Evolutionary conservation across 495 filamentous ascomycete species (phyloP).

Genomic region (Xylaria cubensis): DNA sequence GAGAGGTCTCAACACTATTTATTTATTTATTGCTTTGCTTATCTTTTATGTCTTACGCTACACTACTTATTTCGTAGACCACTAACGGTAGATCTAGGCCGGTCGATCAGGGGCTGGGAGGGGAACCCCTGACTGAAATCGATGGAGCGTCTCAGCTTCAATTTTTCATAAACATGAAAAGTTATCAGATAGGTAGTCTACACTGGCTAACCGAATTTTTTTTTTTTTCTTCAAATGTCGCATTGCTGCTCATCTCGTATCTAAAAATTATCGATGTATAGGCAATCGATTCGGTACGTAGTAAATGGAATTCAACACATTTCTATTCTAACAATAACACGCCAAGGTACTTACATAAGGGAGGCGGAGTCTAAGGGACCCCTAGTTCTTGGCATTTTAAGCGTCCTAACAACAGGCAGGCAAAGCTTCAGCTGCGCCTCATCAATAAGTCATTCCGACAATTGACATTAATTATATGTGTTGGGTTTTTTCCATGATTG

Average conservation of each 20-base stretch:
- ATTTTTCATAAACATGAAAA: too few species aligned
- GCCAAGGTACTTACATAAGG: too few species aligned
- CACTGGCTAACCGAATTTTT: background rate
- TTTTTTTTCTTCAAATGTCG: background rate
- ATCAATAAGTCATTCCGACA: background rate
- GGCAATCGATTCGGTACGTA: background rate
- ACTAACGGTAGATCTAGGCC: constrained; percentile 7
- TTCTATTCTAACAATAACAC: too few species aligned
- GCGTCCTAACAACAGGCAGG: background rate
- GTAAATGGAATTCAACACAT: background rate
- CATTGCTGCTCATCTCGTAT: background rate
- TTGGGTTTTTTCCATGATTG: too few species aligned
- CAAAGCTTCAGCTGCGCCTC: constrained; percentile 21
- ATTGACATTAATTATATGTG: too few species aligned
- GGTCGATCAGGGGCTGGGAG: constrained; percentile 10
- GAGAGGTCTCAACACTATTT: constrained; percentile 12
- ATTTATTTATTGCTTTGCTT: background rate
- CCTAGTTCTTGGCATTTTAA: constrained; percentile 3
- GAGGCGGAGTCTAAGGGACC: background rate
- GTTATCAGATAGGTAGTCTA: background rate
- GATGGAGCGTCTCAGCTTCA: constrained; percentile 4
- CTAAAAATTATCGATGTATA: background rate
- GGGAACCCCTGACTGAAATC: background rate
- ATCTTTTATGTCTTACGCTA: background rate
- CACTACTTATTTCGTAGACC: background rate